A percentile compares a stretch with the other conserved stretches of the same genome.
These are phyloP conservation scores for Botrytis hyacinthi DNA, from an alignment of 2,329 filamentous ascomycete species.

Conservation along the genomic window DNA sequence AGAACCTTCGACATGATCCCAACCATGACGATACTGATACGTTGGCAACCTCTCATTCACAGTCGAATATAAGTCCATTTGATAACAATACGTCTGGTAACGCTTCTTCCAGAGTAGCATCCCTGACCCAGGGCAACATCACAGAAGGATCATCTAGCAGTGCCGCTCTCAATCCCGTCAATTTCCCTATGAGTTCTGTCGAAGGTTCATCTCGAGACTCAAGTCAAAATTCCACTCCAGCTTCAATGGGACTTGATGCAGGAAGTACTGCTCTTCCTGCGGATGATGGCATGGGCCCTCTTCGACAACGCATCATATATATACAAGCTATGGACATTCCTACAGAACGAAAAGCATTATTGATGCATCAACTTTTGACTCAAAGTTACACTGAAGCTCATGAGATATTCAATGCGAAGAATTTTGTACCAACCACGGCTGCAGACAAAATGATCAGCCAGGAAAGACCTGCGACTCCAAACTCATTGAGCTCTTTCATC, in stretches of 20 bases:
- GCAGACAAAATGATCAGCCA: conserved; percentile 37
- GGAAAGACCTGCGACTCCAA: conserved; percentile 45
- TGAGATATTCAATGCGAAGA: conserved; percentile 35
- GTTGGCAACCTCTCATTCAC: conserved; percentile 11
- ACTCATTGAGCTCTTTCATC: conserved; percentile 55
- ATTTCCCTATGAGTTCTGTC: conserved; percentile 29
- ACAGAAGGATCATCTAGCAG: conserved; percentile 24
- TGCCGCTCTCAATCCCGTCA: conserved; percentile 6
- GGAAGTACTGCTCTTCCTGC: conserved; percentile 51
- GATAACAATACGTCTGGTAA: conserved; percentile 35
- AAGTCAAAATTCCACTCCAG: conserved; percentile 27
- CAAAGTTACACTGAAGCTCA: conserved; percentile 60
- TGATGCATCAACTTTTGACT: conserved; percentile 69
- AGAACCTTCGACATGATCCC: not conserved
- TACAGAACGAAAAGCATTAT: conserved; percentile 63
- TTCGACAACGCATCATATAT: conserved; percentile 65
- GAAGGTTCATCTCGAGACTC: conserved; percentile 31
- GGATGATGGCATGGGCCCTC: conserved; percentile 72
- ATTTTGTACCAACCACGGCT: conserved; percentile 29
- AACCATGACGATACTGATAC: not conserved
- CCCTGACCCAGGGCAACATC: conserved; percentile 31
- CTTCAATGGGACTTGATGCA: conserved; percentile 24
- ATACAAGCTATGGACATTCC: conserved; percentile 63
- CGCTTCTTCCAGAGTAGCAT: conserved; percentile 30
- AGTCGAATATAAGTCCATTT: conserved; percentile 25